phyloP scores from a whole-genome alignment of 176 grass and related monocot species.

The Bolboschoenus planiculmis region DNA sequence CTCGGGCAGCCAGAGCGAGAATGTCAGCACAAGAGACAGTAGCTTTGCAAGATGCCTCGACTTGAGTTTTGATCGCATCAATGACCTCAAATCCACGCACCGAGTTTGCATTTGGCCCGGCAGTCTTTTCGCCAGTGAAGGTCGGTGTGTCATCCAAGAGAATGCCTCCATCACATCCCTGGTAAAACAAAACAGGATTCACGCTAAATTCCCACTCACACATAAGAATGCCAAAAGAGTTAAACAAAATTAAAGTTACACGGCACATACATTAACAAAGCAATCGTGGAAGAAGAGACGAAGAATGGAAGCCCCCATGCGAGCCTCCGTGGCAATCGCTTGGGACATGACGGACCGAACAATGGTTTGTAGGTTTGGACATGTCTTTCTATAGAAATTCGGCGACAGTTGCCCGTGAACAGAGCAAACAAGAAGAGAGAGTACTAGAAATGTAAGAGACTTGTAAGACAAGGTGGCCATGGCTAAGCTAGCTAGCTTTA shows the following conservation, averaged over 20 bases:
- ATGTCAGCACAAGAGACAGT: conserved; percentile 44
- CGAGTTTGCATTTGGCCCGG: conserved; percentile 46
- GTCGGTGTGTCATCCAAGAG: conserved; percentile 39
- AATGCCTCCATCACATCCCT: conserved; percentile 59
- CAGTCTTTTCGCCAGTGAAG: conserved; percentile 38
- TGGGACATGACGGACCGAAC: conserved; percentile 20
- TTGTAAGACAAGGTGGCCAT: conserved; percentile 19
- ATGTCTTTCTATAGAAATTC: conserved; percentile 37
- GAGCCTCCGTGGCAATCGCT: conserved; percentile 13
- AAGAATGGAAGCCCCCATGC: conserved; percentile 53
- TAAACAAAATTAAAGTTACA: not conserved
- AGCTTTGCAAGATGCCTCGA: not conserved
- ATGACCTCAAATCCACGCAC: conserved; percentile 25
- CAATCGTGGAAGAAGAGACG: conserved; percentile 75
- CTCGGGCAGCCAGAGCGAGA: conserved; percentile 20
- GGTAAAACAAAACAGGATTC: not conserved
- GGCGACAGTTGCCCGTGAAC: conserved; percentile 37
- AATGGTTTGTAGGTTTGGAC: conserved; percentile 40
- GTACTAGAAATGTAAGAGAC: conserved; percentile 6
- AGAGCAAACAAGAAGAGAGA: conserved; percentile 20
- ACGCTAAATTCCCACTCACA: not conserved
- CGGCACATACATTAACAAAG: conserved; percentile 41
- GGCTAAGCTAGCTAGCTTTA: no score
- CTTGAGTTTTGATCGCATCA: not conserved
- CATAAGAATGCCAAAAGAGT: not conserved